Conservation (phyloP, 2,329 filamentous ascomycete genomes). For the Colletotrichum lupini region DNA sequence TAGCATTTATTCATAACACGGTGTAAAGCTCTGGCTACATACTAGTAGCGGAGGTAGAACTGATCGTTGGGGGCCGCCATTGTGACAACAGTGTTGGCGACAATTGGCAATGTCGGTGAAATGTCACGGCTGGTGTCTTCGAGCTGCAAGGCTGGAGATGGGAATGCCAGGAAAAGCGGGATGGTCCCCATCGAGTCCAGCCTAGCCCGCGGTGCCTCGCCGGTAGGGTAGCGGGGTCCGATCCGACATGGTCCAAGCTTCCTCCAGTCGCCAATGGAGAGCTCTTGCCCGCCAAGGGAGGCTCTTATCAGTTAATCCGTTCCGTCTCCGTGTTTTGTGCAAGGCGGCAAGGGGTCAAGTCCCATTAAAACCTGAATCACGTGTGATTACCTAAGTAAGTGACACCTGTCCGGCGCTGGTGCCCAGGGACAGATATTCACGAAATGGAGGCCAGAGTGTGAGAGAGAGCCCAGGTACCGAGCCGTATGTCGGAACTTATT, state of each 20-base stretch:
- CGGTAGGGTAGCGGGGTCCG: slow-evolving; percentile 7
- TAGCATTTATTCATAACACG: neutral
- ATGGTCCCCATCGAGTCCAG: slow-evolving; percentile 10
- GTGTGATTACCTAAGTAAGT: slow-evolving; percentile 48
- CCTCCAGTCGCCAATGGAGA: slow-evolving; percentile 11
- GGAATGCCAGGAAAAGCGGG: slow-evolving; percentile 29
- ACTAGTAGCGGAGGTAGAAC: slow-evolving; percentile 99
- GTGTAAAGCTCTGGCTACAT: slow-evolving; percentile 49
- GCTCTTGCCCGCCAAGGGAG: neutral
- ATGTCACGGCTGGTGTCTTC: slow-evolving; percentile 36
- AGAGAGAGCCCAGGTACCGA: slow-evolving; percentile 35
- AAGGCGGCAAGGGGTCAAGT: neutral
- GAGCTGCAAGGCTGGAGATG: slow-evolving; percentile 37
- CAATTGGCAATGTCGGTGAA: slow-evolving; percentile 21
- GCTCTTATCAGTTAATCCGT: slow-evolving; percentile 31
- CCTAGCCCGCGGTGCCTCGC: neutral
- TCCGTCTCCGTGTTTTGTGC: neutral
- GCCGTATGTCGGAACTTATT: slow-evolving; percentile 20
- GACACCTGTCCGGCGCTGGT: slow-evolving; percentile 52
- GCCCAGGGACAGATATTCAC: slow-evolving; percentile 50
- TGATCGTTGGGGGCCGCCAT: slow-evolving; percentile 80
- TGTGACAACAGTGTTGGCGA: slow-evolving; percentile 41
- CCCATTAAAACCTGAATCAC: slow-evolving; percentile 40
- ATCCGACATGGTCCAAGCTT: slow-evolving; percentile 13
- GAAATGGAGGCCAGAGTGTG: slow-evolving; percentile 41